These are phyloP conservation scores for Jasminum sambac DNA, from an alignment of 257 asterid species.

Conservation along the genomic window DNA sequence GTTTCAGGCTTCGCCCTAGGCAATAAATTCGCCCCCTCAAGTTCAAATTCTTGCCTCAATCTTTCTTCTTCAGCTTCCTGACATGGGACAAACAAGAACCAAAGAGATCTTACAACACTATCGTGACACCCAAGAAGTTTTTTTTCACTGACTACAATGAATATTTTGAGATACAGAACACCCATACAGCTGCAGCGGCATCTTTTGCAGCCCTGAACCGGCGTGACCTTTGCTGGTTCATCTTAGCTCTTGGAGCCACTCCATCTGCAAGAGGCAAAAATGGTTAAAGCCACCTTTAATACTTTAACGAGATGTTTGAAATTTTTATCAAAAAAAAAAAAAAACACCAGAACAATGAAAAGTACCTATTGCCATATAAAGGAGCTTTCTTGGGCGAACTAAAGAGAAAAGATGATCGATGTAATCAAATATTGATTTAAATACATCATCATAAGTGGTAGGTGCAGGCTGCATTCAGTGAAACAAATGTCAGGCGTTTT, in stretches of 20 bases:
- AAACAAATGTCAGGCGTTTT: neutral
- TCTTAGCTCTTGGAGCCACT: conserved; percentile 99
- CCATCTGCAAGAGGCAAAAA: conserved; percentile 60
- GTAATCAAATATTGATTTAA: conserved; percentile 81
- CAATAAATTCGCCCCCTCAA: conserved; percentile 49
- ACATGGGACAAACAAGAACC: conserved; percentile 24
- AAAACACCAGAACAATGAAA: too few relatives aligned
- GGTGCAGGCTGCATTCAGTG: conserved; percentile 81
- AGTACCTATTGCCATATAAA: conserved; percentile 96
- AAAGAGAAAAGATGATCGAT: conserved; percentile 81
- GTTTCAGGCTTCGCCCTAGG: conserved; percentile 80
- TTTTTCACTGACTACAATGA: conserved; percentile 17
- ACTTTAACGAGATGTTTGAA: too few relatives aligned
- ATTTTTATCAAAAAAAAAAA: too few relatives aligned
- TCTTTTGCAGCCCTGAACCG: conserved; percentile 99
- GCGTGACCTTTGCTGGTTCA: conserved; percentile 97
- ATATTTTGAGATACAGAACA: conserved; percentile 20
- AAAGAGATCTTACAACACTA: conserved; percentile 21
- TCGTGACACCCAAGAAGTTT: conserved; percentile 12
- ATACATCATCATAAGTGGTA: conserved; percentile 77
- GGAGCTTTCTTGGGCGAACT: conserved; percentile 95
- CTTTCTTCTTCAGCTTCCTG: conserved; percentile 94
- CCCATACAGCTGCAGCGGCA: conserved; percentile 89
- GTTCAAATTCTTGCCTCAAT: conserved; percentile 68
- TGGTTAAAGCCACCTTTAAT: conserved; percentile 15